These are phyloP conservation scores for Syncephalis plumigaleata DNA, from an alignment of 371 early-diverging fungal species.

Conservation along the genomic window DNA sequence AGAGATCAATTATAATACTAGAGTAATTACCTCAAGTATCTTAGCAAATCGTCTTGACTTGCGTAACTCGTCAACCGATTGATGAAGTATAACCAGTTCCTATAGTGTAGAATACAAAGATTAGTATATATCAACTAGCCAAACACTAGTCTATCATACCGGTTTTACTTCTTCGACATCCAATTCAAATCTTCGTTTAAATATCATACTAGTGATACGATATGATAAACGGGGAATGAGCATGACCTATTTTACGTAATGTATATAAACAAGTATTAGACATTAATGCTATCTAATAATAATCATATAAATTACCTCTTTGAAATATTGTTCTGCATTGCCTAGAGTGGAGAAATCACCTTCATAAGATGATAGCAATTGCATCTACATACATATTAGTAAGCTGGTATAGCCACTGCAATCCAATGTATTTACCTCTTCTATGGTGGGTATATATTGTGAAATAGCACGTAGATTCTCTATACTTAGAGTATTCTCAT, in stretches of 20 bases:
- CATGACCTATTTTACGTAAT: slow-evolving; percentile 23
- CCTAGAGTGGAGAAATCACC: slow-evolving; percentile 5
- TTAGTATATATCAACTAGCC: too few species aligned
- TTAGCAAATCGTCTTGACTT: slow-evolving; percentile 2
- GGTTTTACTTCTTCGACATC: slow-evolving; percentile 49
- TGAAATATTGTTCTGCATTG: slow-evolving; percentile 11
- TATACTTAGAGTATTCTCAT: slow-evolving; percentile 29
- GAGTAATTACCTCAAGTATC: slow-evolving; percentile 7
- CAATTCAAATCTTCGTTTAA: slow-evolving; percentile 42
- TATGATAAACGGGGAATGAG: slow-evolving; percentile 49
- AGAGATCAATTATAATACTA: background rate
- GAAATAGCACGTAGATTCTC: slow-evolving; percentile 34
- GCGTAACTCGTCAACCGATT: slow-evolving; percentile 7
- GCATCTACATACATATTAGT: slow-evolving; percentile 6
- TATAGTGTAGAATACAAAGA: slow-evolving; percentile 1
- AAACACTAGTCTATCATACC: slow-evolving; percentile 16
- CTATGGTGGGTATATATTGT: slow-evolving; percentile 38
- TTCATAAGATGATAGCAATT: slow-evolving; percentile 5
- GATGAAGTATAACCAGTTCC: slow-evolving; percentile 5
- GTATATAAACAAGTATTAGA: too few species aligned
- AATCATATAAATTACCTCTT: slow-evolving; percentile 1
- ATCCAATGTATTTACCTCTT: slow-evolving; percentile 21
- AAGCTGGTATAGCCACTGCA: background rate
- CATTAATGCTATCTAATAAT: background rate
- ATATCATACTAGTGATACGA: slow-evolving; percentile 54